Evolutionary conservation across 2,329 filamentous ascomycete species (phyloP).

Genomic region (Tothia fuscella): DNA sequence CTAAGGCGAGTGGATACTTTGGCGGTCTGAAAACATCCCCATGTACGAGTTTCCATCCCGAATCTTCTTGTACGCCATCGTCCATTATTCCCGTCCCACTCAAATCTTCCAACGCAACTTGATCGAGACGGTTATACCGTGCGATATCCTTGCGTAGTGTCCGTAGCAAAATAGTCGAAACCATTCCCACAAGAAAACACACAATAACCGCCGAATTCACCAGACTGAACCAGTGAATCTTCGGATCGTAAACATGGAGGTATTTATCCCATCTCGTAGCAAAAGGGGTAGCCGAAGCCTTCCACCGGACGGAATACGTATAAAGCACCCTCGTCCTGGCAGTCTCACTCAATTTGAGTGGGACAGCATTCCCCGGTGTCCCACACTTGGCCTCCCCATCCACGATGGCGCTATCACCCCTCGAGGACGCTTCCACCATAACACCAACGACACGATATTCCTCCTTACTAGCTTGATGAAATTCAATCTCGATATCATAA

Average conservation of each 20-base stretch:
- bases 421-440: conserved; percentile 70
- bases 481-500: conserved; percentile 88
- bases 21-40: conserved; percentile 93
- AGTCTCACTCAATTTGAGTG: conserved; percentile 53
- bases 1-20: conserved; percentile 68
- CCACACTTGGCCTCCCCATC: conserved; percentile 52
- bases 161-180: conserved; percentile 80
- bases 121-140: conserved; percentile 87
- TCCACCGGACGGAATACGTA: conserved; percentile 91
- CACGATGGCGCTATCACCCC: conserved; percentile 43
- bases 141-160: conserved; percentile 92
- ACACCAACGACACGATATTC: conserved; percentile 87
- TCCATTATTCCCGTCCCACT: conserved; percentile 60
- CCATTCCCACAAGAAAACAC: conserved; percentile 78
- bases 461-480: conserved; percentile 63
- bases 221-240: conserved; percentile 98
- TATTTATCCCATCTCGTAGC: conserved; percentile 99
- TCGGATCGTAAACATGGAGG: conserved; percentile 89
- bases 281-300: conserved; percentile 72
- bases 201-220: conserved; percentile 95
- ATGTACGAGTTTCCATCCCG: conserved; percentile 96
- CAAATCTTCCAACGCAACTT: conserved; percentile 81
- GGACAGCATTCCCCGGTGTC: conserved; percentile 26
- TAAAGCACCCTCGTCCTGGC: conserved; percentile 60
- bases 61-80: conserved; percentile 93